A percentile compares a stretch with the other conserved stretches of the same genome.
Evolutionary conservation across 768 basidiomycete genomes (phyloP).

Genomic region (Suillus americanus): DNA sequence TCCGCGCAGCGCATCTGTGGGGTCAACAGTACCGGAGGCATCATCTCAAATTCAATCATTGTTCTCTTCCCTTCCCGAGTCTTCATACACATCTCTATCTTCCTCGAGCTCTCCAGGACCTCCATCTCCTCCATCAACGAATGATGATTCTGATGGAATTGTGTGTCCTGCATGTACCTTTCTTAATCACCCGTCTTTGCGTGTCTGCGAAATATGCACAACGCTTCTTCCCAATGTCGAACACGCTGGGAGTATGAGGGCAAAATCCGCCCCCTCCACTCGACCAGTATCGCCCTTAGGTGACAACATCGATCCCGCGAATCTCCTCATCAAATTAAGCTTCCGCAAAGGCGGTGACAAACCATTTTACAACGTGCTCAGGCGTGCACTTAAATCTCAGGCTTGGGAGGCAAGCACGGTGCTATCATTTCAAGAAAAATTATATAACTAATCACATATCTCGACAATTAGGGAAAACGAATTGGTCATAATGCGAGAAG

Average conservation of each 20-base stretch:
- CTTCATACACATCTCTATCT: constrained; percentile 30
- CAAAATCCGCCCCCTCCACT: constrained; percentile 66
- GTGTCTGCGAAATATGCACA: constrained; percentile 82
- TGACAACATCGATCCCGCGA: constrained; percentile 26
- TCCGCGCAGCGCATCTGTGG: constrained; percentile 44
- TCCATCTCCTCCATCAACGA: constrained; percentile 20
- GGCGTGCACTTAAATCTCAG: constrained; percentile 65
- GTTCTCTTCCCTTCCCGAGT: constrained; percentile 39
- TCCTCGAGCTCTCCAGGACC: constrained; percentile 19
- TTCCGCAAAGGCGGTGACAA: constrained; percentile 92
- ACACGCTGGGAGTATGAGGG: constrained; percentile 23
- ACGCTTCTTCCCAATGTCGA: constrained; percentile 53
- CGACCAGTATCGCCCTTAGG: constrained; percentile 53
- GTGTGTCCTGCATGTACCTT: constrained; percentile 91
- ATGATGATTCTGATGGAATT: constrained; percentile 35
- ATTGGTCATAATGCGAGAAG: constrained; percentile 23
- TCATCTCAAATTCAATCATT: constrained; percentile 34
- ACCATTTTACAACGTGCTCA: constrained; percentile 74
- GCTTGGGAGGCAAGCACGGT: constrained; percentile 64
- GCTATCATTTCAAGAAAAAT: not conserved
- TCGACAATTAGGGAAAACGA: constrained; percentile 26
- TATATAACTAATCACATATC: not conserved
- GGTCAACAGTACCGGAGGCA: constrained; percentile 15
- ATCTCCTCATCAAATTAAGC: constrained; percentile 73
- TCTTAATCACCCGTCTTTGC: constrained; percentile 76